Conservation (phyloP, 108 stramenopile genomes). For the Nannochloropsis oceanica region DNA sequence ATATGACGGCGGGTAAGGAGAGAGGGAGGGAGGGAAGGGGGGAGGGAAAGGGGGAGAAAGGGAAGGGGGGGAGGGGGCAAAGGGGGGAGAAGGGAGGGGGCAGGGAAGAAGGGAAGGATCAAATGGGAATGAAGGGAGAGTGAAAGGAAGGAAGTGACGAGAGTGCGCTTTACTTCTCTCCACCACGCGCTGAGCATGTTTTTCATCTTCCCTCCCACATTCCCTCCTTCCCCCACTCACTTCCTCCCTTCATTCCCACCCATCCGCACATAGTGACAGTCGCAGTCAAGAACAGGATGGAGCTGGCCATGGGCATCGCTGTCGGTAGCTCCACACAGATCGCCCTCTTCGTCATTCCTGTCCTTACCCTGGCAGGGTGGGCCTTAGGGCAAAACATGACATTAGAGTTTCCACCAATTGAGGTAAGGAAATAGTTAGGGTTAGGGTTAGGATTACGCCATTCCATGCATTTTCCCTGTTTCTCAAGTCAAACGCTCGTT, state of each 20-base stretch:
- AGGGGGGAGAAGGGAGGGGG: no score
- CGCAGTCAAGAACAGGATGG: conserved; percentile 86
- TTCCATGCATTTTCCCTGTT: neutral
- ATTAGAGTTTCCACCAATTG: neutral
- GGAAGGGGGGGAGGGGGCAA: no score
- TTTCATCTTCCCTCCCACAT: no score
- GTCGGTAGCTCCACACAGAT: conserved; percentile 90
- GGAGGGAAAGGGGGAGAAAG: no score
- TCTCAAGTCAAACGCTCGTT: neutral
- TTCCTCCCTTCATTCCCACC: neutral
- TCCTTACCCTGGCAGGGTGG: conserved; percentile 78
- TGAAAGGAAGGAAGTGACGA: no score
- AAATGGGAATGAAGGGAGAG: no score
- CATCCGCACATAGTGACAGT: conserved; percentile 45
- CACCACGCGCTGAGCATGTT: no score
- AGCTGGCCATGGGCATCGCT: conserved; percentile 84
- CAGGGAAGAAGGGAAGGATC: no score
- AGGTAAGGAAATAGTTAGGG: no score
- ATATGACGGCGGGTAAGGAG: conserved; percentile 54
- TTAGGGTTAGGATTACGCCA: no score
- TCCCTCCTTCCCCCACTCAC: neutral
- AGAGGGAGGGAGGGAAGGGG: neutral
- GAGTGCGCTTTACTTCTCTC: no score
- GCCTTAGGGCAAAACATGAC: conserved; percentile 31
- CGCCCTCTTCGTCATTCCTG: conserved; percentile 79